Conservation (phyloP, 768 basidiomycete species). For the Panus rudis region DNA sequence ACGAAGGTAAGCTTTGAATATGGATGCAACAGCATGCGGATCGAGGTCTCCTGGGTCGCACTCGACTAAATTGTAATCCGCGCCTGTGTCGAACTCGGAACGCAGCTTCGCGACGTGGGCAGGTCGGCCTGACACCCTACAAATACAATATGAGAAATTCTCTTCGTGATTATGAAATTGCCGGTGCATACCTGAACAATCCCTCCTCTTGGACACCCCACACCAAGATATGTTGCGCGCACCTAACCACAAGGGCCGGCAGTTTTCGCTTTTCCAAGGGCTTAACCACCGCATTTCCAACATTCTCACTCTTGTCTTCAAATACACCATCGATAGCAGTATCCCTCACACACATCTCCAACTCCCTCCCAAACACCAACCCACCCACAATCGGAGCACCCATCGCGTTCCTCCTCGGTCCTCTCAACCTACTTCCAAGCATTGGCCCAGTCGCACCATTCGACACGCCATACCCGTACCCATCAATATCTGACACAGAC, state of each 20-base stretch:
- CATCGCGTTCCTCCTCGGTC: slow-evolving; percentile 34
- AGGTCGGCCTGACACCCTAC: slow-evolving; percentile 76
- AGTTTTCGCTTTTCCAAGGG: slow-evolving; percentile 32
- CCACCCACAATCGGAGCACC: slow-evolving; percentile 32
- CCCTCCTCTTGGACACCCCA: slow-evolving; percentile 89
- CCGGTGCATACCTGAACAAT: slow-evolving; percentile 65
- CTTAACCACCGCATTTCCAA: slow-evolving; percentile 6
- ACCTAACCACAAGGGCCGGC: slow-evolving; percentile 75
- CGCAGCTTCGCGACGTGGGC: slow-evolving; percentile 72
- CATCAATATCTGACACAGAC: slow-evolving; percentile 43
- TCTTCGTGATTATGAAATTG: not conserved
- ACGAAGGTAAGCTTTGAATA: slow-evolving; percentile 89
- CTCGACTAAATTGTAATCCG: slow-evolving; percentile 76
- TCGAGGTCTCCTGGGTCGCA: slow-evolving; percentile 84
- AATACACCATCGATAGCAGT: slow-evolving; percentile 37
- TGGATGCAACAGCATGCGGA: slow-evolving; percentile 87
- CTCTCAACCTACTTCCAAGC: slow-evolving; percentile 52
- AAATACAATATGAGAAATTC: slow-evolving; percentile 8
- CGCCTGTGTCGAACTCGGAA: slow-evolving; percentile 79
- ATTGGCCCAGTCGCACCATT: slow-evolving; percentile 34
- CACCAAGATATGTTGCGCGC: slow-evolving; percentile 70
- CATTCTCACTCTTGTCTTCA: not conserved
- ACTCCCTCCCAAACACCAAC: slow-evolving; percentile 60
- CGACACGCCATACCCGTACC: too few relatives aligned
- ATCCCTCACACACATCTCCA: slow-evolving; percentile 48